These are phyloP conservation scores for Ceratobasidium sp. DNA, from an alignment of 1,284 basidiomycete species.

Conservation along the genomic window DNA sequence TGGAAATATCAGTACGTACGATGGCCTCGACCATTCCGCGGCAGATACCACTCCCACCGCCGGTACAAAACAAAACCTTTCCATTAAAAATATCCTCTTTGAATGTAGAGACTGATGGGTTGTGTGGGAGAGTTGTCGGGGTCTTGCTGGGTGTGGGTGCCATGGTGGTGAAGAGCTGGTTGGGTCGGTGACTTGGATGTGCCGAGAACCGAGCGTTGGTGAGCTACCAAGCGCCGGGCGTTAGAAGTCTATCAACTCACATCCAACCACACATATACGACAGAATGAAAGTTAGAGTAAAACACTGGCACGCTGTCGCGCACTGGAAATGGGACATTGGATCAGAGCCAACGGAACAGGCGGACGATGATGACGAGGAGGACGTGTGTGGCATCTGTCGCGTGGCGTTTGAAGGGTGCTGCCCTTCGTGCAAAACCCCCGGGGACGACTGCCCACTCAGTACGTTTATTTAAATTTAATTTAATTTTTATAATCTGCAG, in stretches of 20 bases:
- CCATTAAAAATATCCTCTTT: constrained; percentile 83
- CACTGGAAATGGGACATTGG: constrained; percentile 87
- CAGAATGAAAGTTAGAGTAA: constrained; percentile 78
- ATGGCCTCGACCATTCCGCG: constrained; percentile 84
- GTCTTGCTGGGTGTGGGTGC: constrained; percentile 21
- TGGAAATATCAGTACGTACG: constrained; percentile 53
- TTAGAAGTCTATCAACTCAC: not conserved
- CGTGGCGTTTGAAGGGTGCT: constrained; percentile 88
- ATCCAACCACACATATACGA: not conserved
- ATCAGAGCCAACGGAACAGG: constrained; percentile 49
- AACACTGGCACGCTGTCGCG: constrained; percentile 83
- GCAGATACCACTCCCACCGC: constrained; percentile 91
- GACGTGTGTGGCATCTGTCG: constrained; percentile 96
- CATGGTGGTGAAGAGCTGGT: constrained; percentile 21
- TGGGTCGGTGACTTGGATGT: constrained; percentile 1
- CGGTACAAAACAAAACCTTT: constrained; percentile 94
- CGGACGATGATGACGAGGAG: constrained; percentile 65
- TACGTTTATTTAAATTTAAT: constrained; percentile 55
- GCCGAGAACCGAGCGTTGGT: not conserved
- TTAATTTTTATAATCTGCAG: not conserved
- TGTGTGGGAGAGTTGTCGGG: not conserved
- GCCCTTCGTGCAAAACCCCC: constrained; percentile 91
- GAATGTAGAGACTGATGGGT: constrained; percentile 68
- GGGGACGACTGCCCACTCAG: constrained; percentile 97
- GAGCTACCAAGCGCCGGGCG: not conserved